Evolutionary conservation across 257 asterid genomes (phyloP).

Genomic region (Solanum rostratum): DNA sequence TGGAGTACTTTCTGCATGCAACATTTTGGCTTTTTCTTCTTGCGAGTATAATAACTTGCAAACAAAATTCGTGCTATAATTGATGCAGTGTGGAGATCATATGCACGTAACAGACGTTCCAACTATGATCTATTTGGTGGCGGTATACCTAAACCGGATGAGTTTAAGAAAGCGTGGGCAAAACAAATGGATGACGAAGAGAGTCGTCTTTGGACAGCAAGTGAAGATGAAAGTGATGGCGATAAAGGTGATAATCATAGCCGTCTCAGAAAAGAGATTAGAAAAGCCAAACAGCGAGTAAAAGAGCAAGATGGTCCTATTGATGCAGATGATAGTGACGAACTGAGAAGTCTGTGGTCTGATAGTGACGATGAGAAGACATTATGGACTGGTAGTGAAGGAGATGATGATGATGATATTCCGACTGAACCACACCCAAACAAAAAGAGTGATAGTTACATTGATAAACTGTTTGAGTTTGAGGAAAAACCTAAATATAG

Average conservation of each 20-base stretch:
- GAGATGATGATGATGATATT: slow-evolving; percentile 57
- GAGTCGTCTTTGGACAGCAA: slow-evolving; percentile 82
- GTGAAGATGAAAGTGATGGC: slow-evolving; percentile 59
- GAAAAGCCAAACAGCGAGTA: slow-evolving; percentile 63
- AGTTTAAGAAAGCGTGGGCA: slow-evolving; percentile 71
- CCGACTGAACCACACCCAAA: slow-evolving; percentile 71
- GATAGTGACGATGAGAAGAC: slow-evolving; percentile 77
- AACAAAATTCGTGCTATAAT: not conserved
- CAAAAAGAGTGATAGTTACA: slow-evolving; percentile 59
- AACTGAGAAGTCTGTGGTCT: slow-evolving; percentile 55
- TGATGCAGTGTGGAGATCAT: slow-evolving; percentile 45
- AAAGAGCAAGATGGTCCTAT: slow-evolving; percentile 37
- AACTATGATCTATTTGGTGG: slow-evolving; percentile 67
- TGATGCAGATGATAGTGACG: slow-evolving; percentile 91
- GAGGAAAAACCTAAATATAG: slow-evolving; percentile 69
- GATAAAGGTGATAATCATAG: slow-evolving; percentile 24
- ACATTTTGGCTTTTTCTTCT: not conserved
- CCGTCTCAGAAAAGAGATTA: slow-evolving; percentile 60
- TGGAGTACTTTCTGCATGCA: not conserved
- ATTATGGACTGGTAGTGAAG: slow-evolving; percentile 87
- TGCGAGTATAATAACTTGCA: not conserved
- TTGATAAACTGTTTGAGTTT: slow-evolving; percentile 69
- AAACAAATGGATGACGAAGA: slow-evolving; percentile 82
- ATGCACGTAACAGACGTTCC: slow-evolving; percentile 47
- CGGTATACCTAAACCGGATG: slow-evolving; percentile 49